Base-by-base conservation (phyloP, 495 filamentous ascomycete species). In the Staphylotrichum longicolle region DNA sequence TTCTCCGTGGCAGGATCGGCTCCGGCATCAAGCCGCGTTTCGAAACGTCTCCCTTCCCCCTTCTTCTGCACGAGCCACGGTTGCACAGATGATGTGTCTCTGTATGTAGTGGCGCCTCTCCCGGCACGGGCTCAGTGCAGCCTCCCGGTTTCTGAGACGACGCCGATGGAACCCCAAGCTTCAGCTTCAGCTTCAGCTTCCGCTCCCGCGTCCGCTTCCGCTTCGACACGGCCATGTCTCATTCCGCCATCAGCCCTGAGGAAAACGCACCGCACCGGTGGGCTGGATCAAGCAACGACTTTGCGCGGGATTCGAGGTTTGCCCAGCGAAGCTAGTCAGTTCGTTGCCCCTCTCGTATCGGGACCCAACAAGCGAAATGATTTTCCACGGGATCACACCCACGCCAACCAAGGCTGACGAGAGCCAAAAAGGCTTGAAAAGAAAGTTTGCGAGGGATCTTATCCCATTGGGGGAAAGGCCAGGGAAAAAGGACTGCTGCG, bases 321-420 rank as follows among this genome's bases (percentile, higher is more conserved):
- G n/a, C 15, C 14, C 14, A 4, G 5, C 32, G 3, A 12, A 56
- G 9, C 27, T n/a, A 27, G 20, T 27, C 20, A 27, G 20, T 27
- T 27, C 20, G 20, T 27, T 27, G 20, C 20, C 20, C 20, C 20
- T 27, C 20, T 5, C 45, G 45, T 47, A 47, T 47, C 12, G n/a
- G 45, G 8, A 47, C 41, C 41, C 40, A 4, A 46, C 57, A 59
- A 59, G 57, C 57, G 57, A 52, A 37, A 52, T 52, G 37, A 59
- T 51, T 4, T 12, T n/a, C 10, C 35, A 6, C 20, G 32, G n/a
- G 39, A 37, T 37, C 33, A 30, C 10, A 40, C 8, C 33, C 30
- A 42, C 10, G 6, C 14, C 10, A 7, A 15, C 12, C 41, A 44
- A 37, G 42, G 30, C 27, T 27, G 20, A 27, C 20, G 20, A 27